Evolutionary conservation across 768 basidiomycete genomes (phyloP).

Genomic region (Trametes gibbosa): DNA sequence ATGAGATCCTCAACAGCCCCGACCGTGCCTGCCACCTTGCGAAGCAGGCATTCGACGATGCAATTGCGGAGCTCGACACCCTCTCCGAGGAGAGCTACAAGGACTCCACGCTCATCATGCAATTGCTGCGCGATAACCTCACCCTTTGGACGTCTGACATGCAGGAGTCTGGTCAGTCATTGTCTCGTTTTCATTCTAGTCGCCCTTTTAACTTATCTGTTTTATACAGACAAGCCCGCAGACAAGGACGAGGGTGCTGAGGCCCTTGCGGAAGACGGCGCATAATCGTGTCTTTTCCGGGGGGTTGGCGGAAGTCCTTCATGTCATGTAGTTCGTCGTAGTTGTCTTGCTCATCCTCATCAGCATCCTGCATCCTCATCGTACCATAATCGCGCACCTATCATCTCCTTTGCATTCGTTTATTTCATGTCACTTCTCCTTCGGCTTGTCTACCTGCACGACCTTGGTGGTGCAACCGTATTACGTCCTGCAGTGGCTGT

Average conservation of each 20-base stretch:
- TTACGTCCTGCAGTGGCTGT: not conserved
- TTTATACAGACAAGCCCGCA: constrained; percentile 57
- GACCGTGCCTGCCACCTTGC: constrained; percentile 98
- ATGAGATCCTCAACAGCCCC: constrained; percentile 98
- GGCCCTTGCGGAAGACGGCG: constrained; percentile 56
- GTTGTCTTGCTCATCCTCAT: constrained; percentile 24
- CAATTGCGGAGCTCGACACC: constrained; percentile 98
- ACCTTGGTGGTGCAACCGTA: constrained; percentile 6
- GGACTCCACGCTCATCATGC: constrained; percentile 97
- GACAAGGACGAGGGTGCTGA: constrained; percentile 73
- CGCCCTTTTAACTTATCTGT: constrained; percentile 3
- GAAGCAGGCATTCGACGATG: constrained; percentile 99
- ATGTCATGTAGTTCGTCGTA: constrained; percentile 21
- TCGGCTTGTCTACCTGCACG: not conserved
- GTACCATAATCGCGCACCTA: constrained; percentile 28
- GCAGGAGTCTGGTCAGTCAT: constrained; percentile 79
- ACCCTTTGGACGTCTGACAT: constrained; percentile 99
- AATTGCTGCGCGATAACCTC: constrained; percentile 94
- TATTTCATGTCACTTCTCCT: constrained; percentile 15
- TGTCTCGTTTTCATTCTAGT: not conserved
- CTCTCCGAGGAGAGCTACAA: constrained; percentile 99
- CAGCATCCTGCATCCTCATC: constrained; percentile 24
- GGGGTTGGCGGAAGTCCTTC: constrained; percentile 10
- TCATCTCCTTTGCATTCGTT: constrained; percentile 17
- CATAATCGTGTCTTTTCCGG: constrained; percentile 4